These are phyloP conservation scores for Aureobasidium sp. DNA, from an alignment of 2,329 filamentous ascomycete species.

Conservation along the genomic window DNA sequence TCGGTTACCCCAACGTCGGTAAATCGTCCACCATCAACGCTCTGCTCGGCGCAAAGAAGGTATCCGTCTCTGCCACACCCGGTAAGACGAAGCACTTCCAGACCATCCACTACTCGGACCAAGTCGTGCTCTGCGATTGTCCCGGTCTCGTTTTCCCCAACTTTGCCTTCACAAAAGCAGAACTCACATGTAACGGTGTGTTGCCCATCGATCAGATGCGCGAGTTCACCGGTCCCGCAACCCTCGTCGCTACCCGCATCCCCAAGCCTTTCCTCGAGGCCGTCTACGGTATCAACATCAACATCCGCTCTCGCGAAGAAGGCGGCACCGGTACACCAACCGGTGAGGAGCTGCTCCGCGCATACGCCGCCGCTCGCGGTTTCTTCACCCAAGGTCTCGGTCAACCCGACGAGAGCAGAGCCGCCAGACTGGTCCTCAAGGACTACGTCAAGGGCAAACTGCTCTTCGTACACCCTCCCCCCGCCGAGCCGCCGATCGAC, in stretches of 20 bases:
- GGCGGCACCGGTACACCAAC: conserved; percentile 84
- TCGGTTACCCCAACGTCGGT: conserved; percentile 97
- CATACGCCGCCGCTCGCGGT: conserved; percentile 81
- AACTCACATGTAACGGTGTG: conserved; percentile 90
- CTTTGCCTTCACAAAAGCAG: conserved; percentile 92
- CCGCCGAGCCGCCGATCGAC: conserved; percentile 55
- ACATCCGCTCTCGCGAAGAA: conserved; percentile 72
- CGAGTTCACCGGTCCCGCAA: conserved; percentile 81
- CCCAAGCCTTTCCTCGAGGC: conserved; percentile 85
- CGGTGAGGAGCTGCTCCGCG: conserved; percentile 70
- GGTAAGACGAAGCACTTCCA: conserved; percentile 99
- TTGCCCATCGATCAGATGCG: conserved; percentile 93
- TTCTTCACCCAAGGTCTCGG: conserved; percentile 85
- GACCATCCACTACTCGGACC: conserved; percentile 85
- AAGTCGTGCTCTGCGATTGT: conserved; percentile 91
- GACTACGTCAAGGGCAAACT: conserved; percentile 97
- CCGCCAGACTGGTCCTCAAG: conserved; percentile 82
- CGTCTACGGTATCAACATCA: conserved; percentile 85
- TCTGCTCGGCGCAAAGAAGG: conserved; percentile 95
- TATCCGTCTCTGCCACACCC: conserved; percentile 92
- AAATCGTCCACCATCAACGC: conserved; percentile 99
- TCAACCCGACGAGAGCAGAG: conserved; percentile 86
- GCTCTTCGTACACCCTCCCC: conserved; percentile 82
- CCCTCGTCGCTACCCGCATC: conserved; percentile 73
- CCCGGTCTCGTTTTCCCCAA: conserved; percentile 98